Conservation (phyloP, 345 rosid genomes). For the Raphanus raphanistrum region DNA sequence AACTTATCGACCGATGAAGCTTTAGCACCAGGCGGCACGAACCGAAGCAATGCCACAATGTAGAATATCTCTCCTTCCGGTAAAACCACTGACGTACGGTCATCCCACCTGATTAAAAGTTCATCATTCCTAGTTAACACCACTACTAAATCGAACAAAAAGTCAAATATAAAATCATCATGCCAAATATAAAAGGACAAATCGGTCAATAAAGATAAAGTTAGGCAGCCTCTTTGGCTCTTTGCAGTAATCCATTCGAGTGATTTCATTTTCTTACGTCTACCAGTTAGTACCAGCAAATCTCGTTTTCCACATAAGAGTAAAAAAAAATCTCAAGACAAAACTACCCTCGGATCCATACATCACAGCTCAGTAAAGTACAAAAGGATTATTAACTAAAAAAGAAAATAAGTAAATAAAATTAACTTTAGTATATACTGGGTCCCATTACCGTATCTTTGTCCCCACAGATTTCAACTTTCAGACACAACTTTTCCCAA, state of each 20-base stretch:
- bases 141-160: neutral
- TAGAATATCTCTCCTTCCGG: slow-evolving; percentile 88
- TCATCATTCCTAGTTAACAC: neutral
- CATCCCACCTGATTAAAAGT: slow-evolving; percentile 60
- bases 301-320: slow-evolving; percentile 51
- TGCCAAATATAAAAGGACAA: neutral
- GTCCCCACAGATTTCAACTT: slow-evolving; percentile 38
- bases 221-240: slow-evolving; percentile 4
- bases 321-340: slow-evolving; percentile 16
- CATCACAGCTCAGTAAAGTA: neutral
- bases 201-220: slow-evolving; percentile 1
- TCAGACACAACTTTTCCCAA: slow-evolving; percentile 17
- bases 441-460: slow-evolving; percentile 50
- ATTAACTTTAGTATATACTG: neutral
- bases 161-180: neutral
- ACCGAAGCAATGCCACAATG: slow-evolving; percentile 81
- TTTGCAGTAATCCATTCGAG: slow-evolving; percentile 13
- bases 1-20: slow-evolving; percentile 46
- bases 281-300: slow-evolving; percentile 20
- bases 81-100: slow-evolving; percentile 58
- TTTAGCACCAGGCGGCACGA: slow-evolving; percentile 42
- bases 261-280: slow-evolving; percentile 28
- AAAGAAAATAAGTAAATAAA: neutral
- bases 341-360: slow-evolving; percentile 26
- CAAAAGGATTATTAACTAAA: slow-evolving; percentile 20